A percentile compares a stretch with the other conserved stretches of the same genome.
Evolutionary conservation across 2,329 filamentous ascomycete species (phyloP).

Genomic region (Alternaria postmessia): DNA sequence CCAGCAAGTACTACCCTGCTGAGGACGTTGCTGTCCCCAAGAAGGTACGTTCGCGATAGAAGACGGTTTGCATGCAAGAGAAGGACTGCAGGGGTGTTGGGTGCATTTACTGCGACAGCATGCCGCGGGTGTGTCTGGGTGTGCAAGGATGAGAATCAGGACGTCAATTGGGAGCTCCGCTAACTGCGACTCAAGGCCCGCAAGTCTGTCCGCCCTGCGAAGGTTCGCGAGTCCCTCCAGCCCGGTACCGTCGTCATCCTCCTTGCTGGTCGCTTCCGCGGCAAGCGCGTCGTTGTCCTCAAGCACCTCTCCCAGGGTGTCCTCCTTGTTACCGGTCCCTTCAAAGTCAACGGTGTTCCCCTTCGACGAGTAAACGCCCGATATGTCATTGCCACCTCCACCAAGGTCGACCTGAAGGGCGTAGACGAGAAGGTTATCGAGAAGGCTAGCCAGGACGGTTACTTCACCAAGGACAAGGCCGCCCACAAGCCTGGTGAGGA

Average conservation of each 20-base stretch:
- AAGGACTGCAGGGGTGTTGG: constrained; percentile 16
- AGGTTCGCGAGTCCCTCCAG: constrained; percentile 86
- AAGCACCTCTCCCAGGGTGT: constrained; percentile 98
- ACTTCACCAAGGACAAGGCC: constrained; percentile 96
- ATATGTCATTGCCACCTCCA: constrained; percentile 91
- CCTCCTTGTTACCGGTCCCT: constrained; percentile 98
- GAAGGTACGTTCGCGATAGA: constrained; percentile 77
- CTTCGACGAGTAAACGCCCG: constrained; percentile 91
- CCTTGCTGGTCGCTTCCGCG: constrained; percentile 98
- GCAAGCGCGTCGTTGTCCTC: constrained; percentile 99
- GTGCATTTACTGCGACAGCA: constrained; percentile 8
- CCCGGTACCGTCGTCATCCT: constrained; percentile 98
- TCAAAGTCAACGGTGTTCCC: constrained; percentile 99
- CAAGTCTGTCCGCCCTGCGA: constrained; percentile 89
- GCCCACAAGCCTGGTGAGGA: constrained; percentile 97
- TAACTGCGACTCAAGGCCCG: constrained; percentile 71
- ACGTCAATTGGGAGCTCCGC: constrained; percentile 28
- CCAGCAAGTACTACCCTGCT: constrained; percentile 98
- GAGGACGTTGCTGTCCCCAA: constrained; percentile 88
- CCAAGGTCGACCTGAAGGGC: constrained; percentile 83
- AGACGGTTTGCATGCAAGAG: constrained; percentile 26
- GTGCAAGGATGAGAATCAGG: constrained; percentile 1
- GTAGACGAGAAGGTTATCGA: constrained; percentile 75
- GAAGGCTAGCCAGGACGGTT: constrained; percentile 83
- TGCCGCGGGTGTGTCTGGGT: constrained; percentile 11